phyloP scores from a whole-genome alignment of 352 stramenopile genomes.

The Globisporangium solare region DNA sequence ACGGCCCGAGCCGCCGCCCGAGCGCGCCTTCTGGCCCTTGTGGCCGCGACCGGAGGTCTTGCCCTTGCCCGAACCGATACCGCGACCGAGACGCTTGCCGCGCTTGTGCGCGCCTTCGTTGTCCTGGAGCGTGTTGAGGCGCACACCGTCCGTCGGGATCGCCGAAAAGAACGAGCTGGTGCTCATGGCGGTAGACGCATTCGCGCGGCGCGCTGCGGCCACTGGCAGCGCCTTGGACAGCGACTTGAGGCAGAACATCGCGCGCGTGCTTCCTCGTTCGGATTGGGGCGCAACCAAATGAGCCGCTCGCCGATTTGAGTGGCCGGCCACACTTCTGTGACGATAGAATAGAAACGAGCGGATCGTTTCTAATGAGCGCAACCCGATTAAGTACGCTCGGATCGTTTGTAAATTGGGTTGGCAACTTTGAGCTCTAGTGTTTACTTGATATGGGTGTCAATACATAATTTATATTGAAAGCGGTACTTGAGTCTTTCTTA shows the following conservation, averaged over 20 bases:
- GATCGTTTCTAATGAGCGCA: too few relatives aligned
- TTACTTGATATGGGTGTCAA: too few relatives aligned
- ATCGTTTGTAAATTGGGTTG: too few relatives aligned
- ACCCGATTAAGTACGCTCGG: too few relatives aligned
- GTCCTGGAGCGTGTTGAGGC: conserved; percentile 84
- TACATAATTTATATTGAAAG: too few relatives aligned
- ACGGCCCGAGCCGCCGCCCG: conserved; percentile 74
- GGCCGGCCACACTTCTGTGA: too few relatives aligned
- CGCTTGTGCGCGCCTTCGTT: conserved; percentile 88
- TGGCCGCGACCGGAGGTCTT: conserved; percentile 96
- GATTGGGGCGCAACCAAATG: too few relatives aligned
- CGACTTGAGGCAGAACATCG: conserved; percentile 59
- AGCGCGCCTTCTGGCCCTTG: conserved; percentile 96
- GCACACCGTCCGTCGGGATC: conserved; percentile 50
- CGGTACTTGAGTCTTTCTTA: too few relatives aligned
- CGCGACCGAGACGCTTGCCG: conserved; percentile 88
- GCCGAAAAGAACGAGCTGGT: conserved; percentile 44
- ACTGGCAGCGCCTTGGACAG: conserved; percentile 46
- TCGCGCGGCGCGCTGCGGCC: conserved; percentile 12
- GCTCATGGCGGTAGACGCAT: conserved; percentile 19
- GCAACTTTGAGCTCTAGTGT: too few relatives aligned
- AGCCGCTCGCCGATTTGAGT: too few relatives aligned
- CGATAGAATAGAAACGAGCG: too few relatives aligned
- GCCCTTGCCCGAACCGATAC: conserved; percentile 90
- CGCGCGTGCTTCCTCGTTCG: background rate